Conservation (phyloP, 2,329 filamentous ascomycete species). For the Fonsecaea pugnacius region DNA sequence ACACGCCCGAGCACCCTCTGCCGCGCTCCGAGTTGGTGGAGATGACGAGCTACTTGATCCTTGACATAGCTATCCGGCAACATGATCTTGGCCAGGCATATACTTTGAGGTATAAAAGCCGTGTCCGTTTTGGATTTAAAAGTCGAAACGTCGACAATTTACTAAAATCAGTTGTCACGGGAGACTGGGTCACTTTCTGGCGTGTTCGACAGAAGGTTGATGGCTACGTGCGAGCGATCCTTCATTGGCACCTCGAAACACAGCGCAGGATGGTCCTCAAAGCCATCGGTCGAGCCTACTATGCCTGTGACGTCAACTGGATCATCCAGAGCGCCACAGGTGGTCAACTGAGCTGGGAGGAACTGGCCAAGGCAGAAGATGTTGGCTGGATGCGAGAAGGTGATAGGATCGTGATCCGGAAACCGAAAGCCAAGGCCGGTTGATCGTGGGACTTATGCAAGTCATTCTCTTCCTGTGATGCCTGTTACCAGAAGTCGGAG, state of each 20-base stretch:
- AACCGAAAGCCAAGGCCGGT: slow-evolving; percentile 42
- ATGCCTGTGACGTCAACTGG: slow-evolving; percentile 74
- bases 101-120: slow-evolving; percentile 60
- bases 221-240: slow-evolving; percentile 75
- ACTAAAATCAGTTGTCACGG: slow-evolving; percentile 72
- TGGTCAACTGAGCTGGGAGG: slow-evolving; percentile 65
- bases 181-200: slow-evolving; percentile 83
- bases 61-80: slow-evolving; percentile 87
- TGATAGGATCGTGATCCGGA: slow-evolving; percentile 75
- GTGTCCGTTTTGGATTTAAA: slow-evolving; percentile 59
- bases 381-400: slow-evolving; percentile 85
- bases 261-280: slow-evolving; percentile 79
- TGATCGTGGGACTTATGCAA: slow-evolving; percentile 3
- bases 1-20: slow-evolving; percentile 67
- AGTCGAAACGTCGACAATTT: slow-evolving; percentile 72
- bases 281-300: slow-evolving; percentile 81
- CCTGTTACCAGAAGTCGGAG: background rate
- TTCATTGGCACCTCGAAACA: slow-evolving; percentile 79
- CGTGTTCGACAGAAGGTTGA: slow-evolving; percentile 73
- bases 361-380: slow-evolving; percentile 67
- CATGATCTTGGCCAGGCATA: slow-evolving; percentile 75
- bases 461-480: slow-evolving; percentile 4
- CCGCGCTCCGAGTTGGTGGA: slow-evolving; percentile 75
- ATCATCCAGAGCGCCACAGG: slow-evolving; percentile 61
- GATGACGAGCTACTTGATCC: slow-evolving; percentile 76